Percentiles rank a stretch among this genome's conserved stretches.
These are phyloP conservation scores for Diaporthe humulicola DNA, from an alignment of 2,329 filamentous ascomycete species.

Conservation along the genomic window DNA sequence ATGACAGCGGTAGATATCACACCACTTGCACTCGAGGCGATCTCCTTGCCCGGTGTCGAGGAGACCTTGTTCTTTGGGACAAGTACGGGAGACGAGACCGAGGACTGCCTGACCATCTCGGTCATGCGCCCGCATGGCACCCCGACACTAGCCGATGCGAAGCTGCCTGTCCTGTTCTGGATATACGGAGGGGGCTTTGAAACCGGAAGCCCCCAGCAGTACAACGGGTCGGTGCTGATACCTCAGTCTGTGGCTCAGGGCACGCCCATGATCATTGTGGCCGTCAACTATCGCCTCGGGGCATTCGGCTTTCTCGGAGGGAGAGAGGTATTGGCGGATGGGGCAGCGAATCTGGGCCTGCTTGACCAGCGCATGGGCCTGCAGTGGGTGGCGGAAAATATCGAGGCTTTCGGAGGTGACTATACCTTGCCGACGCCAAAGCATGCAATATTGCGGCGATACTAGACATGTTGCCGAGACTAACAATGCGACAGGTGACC, in stretches of 20 bases:
- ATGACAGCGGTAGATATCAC: slow-evolving; percentile 56
- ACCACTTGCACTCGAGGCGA: slow-evolving; percentile 55
- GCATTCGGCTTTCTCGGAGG: slow-evolving; percentile 82
- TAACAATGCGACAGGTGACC: too few relatives aligned
- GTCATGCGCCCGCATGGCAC: slow-evolving; percentile 61
- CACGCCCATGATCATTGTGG: slow-evolving; percentile 80
- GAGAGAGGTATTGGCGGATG: slow-evolving; percentile 75
- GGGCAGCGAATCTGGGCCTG: slow-evolving; percentile 77
- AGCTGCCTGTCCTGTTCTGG: slow-evolving; percentile 69
- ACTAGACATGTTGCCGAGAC: too few relatives aligned
- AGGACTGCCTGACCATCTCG: slow-evolving; percentile 66
- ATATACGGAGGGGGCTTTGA: slow-evolving; percentile 68
- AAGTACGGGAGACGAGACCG: slow-evolving; percentile 53
- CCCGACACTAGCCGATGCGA: slow-evolving; percentile 55
- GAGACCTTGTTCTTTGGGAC: slow-evolving; percentile 1
- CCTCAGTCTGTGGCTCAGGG: slow-evolving; percentile 59
- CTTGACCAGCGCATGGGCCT: slow-evolving; percentile 80
- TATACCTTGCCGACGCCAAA: too few relatives aligned
- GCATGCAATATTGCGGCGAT: too few relatives aligned
- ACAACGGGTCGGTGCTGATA: slow-evolving; percentile 64
- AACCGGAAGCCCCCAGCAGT: slow-evolving; percentile 52
- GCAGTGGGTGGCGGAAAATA: slow-evolving; percentile 84
- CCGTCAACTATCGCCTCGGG: slow-evolving; percentile 82
- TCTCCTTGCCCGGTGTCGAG: slow-evolving; percentile 45
- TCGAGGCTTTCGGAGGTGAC: slow-evolving; percentile 82